Base-by-base conservation (phyloP, 768 basidiomycete species). In the Rhodocollybia butyracea region DNA sequence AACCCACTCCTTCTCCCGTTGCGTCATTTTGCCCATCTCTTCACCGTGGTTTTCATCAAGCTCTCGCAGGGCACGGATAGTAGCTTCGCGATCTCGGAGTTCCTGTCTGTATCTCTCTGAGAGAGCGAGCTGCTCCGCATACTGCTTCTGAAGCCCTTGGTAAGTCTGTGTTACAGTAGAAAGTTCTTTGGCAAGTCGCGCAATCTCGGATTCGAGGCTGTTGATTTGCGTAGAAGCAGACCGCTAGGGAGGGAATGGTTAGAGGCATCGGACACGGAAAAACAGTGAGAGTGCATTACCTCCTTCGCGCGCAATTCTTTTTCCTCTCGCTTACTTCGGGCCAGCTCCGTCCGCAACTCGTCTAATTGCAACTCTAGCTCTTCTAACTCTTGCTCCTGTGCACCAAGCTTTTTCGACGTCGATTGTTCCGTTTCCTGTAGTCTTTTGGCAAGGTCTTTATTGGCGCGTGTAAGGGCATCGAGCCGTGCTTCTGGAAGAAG, bases 231-330 rank as follows among this genome's bases (percentile, higher is more conserved):
- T 76, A 56, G 77, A 76, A 64, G 82, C 86, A 63, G 82, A 75
- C 34, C 85, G 80, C 86, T 90, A 64, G 52, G 62, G 55, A 50
- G 36, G 61, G 24, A 11, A 54, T 4, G 58, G 53, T 56, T 21
- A 57, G 34, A 21, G 27, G 19, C 36, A 17, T 41, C 13, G 47
- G 51, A 55, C 15, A 42, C n/a, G n/a, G 57, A 54, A 34, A 50
- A 45, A 26, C 58, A 7, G 38, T 54, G 39, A 21, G 55, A 40
- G 2, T 3, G 42, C 61, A 71, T 61, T 56, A 91, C 91, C 76
- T 97, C 95, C 69, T 94, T 95, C 12, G 81, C 76, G 42, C 91
- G 78, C 60, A 96, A 70, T 63, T 98, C 95, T 72, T 98, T 97
- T 70, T 98, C 94, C 63, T 98, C 94, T 38, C 91, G 81, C 68